Percentiles rank a stretch among this genome's conserved stretches.
Conservation (phyloP, 1,139 yeast species). For the Taiozyma sp. region DNA sequence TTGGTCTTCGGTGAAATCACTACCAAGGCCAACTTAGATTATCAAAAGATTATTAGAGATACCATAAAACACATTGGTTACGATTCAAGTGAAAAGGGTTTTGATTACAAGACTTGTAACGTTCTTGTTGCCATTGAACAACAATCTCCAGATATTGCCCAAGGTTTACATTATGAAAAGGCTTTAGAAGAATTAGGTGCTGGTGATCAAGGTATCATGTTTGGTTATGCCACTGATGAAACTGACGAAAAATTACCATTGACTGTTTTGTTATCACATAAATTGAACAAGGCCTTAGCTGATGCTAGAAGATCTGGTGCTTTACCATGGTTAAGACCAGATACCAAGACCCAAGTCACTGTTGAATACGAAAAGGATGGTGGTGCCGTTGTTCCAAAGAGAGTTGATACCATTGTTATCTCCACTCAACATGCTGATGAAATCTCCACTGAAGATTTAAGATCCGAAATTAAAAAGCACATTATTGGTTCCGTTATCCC, state of each 20-base stretch:
- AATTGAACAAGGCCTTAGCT: conserved; percentile 95
- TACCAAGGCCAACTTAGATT: conserved; percentile 92
- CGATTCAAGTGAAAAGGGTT: conserved; percentile 94
- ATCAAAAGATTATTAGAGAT: conserved; percentile 96
- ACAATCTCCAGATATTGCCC: conserved; percentile 98
- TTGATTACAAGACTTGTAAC: conserved; percentile 98
- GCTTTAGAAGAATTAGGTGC: conserved; percentile 98
- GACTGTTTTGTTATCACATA: conserved; percentile 91
- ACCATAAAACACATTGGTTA: conserved; percentile 98
- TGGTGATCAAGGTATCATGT: conserved; percentile 99
- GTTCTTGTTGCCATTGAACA: conserved; percentile 98
- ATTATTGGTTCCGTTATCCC: conserved; percentile 92
- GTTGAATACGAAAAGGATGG: conserved; percentile 90
- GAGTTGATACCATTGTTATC: conserved; percentile 97
- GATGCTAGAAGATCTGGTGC: conserved; percentile 96
- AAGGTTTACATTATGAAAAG: conserved; percentile 96
- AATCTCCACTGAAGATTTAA: conserved; percentile 88
- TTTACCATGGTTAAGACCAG: conserved; percentile 97
- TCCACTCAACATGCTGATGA: conserved; percentile 98
- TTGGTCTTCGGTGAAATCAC: conserved; percentile 99
- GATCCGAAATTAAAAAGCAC: conserved; percentile 71
- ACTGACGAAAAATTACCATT: conserved; percentile 96
- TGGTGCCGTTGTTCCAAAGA: conserved; percentile 92
- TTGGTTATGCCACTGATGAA: conserved; percentile 99
- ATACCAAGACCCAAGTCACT: conserved; percentile 99